Evolutionary conservation across 148 eudicot species (phyloP).

Genomic region (Silene latifolia): DNA sequence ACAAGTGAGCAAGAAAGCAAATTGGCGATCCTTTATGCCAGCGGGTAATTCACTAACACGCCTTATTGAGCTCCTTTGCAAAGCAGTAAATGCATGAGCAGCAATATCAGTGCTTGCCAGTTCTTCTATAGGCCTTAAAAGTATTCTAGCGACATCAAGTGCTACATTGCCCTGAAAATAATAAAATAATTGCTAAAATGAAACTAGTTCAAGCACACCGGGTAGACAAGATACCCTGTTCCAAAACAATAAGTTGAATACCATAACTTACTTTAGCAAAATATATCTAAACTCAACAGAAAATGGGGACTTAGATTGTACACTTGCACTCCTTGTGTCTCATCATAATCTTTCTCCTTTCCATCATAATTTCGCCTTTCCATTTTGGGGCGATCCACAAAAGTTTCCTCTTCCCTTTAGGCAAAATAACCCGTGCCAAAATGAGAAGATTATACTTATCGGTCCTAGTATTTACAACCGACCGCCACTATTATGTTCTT

Average conservation of each 20-base stretch:
- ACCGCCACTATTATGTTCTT: not conserved
- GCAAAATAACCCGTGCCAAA: not conserved
- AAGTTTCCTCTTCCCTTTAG: not conserved
- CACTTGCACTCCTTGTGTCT: not conserved
- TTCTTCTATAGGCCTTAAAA: conserved; percentile 61
- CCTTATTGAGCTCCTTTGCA: conserved; percentile 83
- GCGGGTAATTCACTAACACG: conserved; percentile 16
- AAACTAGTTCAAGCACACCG: not conserved
- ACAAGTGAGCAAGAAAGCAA: conserved; percentile 7
- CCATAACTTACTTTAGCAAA: not conserved
- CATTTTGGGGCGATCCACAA: not conserved
- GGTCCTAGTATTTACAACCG: not conserved
- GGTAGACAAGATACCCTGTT: not conserved
- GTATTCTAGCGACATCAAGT: conserved; percentile 92
- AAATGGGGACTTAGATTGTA: not conserved
- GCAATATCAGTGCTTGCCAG: conserved; percentile 86
- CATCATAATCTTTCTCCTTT: not conserved
- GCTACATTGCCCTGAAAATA: conserved; percentile 87
- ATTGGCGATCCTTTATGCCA: not conserved
- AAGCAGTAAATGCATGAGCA: conserved; percentile 64
- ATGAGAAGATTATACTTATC: not conserved
- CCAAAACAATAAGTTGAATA: conserved; percentile 2
- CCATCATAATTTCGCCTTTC: not conserved
- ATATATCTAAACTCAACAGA: not conserved
- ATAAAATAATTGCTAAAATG: not conserved